These are phyloP conservation scores for Pleurotus tuoliensis DNA, from an alignment of 768 basidiomycete genomes.

Conservation along the genomic window DNA sequence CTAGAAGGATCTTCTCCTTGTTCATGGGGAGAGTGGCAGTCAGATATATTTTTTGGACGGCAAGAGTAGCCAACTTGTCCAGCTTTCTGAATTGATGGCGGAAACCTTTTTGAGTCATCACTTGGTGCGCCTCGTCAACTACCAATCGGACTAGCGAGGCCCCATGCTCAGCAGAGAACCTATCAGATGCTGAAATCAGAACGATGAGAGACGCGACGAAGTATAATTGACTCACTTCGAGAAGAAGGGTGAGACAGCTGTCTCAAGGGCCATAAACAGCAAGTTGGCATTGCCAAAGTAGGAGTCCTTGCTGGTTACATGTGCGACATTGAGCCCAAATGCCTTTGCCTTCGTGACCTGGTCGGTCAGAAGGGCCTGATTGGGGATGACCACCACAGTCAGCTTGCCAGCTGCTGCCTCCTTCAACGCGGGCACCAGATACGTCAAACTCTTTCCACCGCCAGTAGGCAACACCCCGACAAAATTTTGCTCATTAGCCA, in stretches of 20 bases:
- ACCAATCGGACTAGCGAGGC: constrained; percentile 5
- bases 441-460: constrained; percentile 18
- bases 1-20: constrained; percentile 2
- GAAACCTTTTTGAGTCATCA: constrained; percentile 1
- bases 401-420: neutral
- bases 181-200: no score
- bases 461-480: constrained; percentile 19
- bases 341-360: constrained; percentile 2
- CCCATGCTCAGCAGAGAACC: no score
- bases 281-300: neutral
- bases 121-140: constrained; percentile 18
- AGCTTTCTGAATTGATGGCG: constrained; percentile 6
- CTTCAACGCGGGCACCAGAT: constrained; percentile 13
- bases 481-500: constrained; percentile 11
- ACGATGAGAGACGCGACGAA: no score
- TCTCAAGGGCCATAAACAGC: constrained; percentile 18
- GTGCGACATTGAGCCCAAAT: neutral
- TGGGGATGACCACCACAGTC: constrained; percentile 16
- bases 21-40: constrained; percentile 16
- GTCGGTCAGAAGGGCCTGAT: constrained; percentile 13
- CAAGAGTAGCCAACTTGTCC: neutral
- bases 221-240: no score
- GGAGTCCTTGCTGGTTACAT: neutral
- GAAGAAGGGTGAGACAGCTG: neutral
- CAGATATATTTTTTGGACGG: constrained; percentile 14